These are phyloP conservation scores for Decorospora gaudefroyi DNA, from an alignment of 2,329 filamentous ascomycete genomes.

Conservation along the genomic window DNA sequence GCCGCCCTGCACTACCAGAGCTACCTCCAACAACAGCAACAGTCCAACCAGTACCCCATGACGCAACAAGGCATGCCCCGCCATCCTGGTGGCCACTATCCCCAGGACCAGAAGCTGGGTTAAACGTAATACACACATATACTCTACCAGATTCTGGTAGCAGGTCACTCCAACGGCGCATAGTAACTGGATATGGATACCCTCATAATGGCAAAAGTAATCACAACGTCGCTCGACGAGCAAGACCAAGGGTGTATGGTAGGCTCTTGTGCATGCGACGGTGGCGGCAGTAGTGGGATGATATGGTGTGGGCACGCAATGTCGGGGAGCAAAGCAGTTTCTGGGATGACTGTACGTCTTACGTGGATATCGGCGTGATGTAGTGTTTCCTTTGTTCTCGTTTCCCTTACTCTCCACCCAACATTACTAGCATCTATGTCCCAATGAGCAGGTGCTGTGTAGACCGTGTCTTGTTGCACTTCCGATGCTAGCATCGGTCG, in stretches of 20 bases:
- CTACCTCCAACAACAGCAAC: slow-evolving; percentile 70
- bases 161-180: slow-evolving; percentile 40
- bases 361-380: slow-evolving; percentile 45
- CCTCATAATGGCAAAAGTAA: slow-evolving; percentile 48
- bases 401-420: slow-evolving; percentile 28
- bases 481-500: slow-evolving; percentile 30
- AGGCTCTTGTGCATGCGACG: slow-evolving; percentile 24
- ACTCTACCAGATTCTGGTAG: slow-evolving; percentile 30
- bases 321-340: slow-evolving; percentile 35
- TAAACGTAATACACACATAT: slow-evolving; percentile 37
- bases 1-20: slow-evolving; percentile 81
- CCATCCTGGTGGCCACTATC: slow-evolving; percentile 67
- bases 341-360: slow-evolving; percentile 44
- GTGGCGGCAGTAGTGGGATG: slow-evolving; percentile 29
- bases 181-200: slow-evolving; percentile 47
- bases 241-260: slow-evolving; percentile 28
- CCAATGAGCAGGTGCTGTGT: slow-evolving; percentile 40
- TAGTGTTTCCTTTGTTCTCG: slow-evolving; percentile 31
- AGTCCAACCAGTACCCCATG: slow-evolving; percentile 75
- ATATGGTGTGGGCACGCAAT: slow-evolving; percentile 41
- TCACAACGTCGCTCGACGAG: slow-evolving; percentile 35
- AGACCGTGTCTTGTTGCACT: slow-evolving; percentile 35
- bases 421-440: slow-evolving; percentile 40
- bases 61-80: slow-evolving; percentile 74
- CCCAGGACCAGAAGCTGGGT: slow-evolving; percentile 59